These are phyloP conservation scores for Parietichytrium sp. DNA, from an alignment of 108 stramenopile species.

Conservation along the genomic window DNA sequence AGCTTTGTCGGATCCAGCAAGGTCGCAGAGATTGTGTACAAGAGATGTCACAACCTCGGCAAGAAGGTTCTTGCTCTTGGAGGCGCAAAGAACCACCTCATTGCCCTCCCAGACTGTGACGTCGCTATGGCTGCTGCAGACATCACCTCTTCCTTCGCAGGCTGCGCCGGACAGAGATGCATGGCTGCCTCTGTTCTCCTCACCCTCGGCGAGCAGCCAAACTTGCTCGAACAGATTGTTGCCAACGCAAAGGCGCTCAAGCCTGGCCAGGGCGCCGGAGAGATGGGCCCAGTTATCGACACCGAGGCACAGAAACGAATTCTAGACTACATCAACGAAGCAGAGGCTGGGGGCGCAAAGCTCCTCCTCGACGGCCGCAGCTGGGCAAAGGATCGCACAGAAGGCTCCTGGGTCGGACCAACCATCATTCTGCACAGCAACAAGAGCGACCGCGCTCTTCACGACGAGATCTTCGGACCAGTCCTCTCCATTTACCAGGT, in stretches of 20 bases:
- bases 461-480: conserved; percentile 91
- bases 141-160: conserved; percentile 83
- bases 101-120: conserved; percentile 86
- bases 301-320: conserved; percentile 72
- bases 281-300: conserved; percentile 85
- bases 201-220: conserved; percentile 66
- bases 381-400: conserved; percentile 59
- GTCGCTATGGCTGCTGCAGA: conserved; percentile 75
- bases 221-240: conserved; percentile 66
- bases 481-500: conserved; percentile 77
- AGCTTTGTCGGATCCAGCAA: conserved; percentile 89
- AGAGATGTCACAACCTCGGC: conserved; percentile 69
- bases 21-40: conserved; percentile 75
- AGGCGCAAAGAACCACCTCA: conserved; percentile 94
- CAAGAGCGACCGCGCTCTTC: conserved; percentile 68
- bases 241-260: conserved; percentile 70
- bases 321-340: conserved; percentile 72
- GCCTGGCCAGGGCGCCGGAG: conserved; percentile 75
- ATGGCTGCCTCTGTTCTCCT: conserved; percentile 91
- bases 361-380: conserved; percentile 84
- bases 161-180: conserved; percentile 84
- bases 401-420: conserved; percentile 62
- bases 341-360: conserved; percentile 72
- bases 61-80: conserved; percentile 88
- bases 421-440: conserved; percentile 78